Base-by-base conservation (phyloP, 2,329 filamentous ascomycete genomes). In the Mycosphaerella sp. region DNA sequence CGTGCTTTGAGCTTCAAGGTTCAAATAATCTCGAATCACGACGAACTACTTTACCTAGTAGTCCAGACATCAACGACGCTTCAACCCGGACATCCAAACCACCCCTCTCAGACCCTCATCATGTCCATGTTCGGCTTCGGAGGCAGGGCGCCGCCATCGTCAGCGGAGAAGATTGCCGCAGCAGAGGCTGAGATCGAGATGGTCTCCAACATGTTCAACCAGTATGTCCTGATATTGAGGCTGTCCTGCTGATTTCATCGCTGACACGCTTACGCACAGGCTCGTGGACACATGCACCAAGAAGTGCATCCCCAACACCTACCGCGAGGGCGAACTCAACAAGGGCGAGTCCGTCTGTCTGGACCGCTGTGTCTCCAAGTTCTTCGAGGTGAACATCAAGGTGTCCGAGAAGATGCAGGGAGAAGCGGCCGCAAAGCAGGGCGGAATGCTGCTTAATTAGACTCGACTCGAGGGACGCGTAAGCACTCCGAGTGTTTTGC, bases 281-380 rank as follows among this genome's bases (percentile, higher is more conserved):
- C 82, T 97, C 60, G 85, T 89, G 68, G 84, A 89, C 74, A 87
- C 89, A 59, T 98, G 93, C 82, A 84, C 87, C 64, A 84, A 86
- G 72, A 98, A 98, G 79, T 98, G 93, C 76, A 82, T 98, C 65
- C 92, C 92, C 59, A 80, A 78, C 68, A 84, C 92, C 67, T 98
- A 97, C 83, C 89, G 90, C 72, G 93, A 98, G 78, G 84, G 82
- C 72, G 92, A 98, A 66, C 84, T 98, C 68, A 95, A 96, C 83
- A 98, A 98, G 79, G 95, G 91, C 80, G 93, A 98, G 76, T 90
- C 87, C 64, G 93, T 98, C 66, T 98, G 95, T 78, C 84, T 98
- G 65, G 93, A 98, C 77, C 89, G 93, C 69, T 98, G 95, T 76
- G 88, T 95, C 55, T 82, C 87, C 70, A 98, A 98, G 79, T 98